These are phyloP conservation scores for Nelumbo lutea DNA, from an alignment of 164 flowering plant species.

Conservation along the genomic window DNA sequence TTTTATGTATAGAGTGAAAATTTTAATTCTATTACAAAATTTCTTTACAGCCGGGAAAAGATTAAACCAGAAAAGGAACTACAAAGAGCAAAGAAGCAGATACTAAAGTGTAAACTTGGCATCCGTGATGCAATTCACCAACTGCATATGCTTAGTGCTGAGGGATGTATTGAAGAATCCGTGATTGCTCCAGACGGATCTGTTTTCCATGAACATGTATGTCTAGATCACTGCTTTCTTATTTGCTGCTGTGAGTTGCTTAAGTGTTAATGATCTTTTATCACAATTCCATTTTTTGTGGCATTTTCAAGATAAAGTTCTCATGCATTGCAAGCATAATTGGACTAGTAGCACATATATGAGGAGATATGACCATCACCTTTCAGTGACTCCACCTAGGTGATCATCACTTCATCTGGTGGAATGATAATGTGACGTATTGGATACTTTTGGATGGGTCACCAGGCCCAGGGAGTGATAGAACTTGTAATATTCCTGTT, in stretches of 20 bases:
- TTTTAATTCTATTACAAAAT: conserved; percentile 2
- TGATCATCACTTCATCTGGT: not conserved
- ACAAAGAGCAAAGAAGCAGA: conserved; percentile 81
- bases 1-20: not conserved
- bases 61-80: conserved; percentile 89
- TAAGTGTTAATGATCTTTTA: not conserved
- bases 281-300: not conserved
- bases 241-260: not conserved
- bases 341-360: not conserved
- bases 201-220: conserved; percentile 91
- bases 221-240: not conserved
- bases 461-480: too few relatives aligned
- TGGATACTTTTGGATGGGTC: not conserved
- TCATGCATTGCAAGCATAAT: not conserved
- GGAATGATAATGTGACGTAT: not conserved
- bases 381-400: not conserved
- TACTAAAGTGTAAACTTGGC: conserved; percentile 84
- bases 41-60: conserved; percentile 77
- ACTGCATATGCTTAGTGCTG: conserved; percentile 69
- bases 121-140: conserved; percentile 84
- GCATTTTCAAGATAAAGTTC: not conserved
- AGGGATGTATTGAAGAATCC: conserved; percentile 70
- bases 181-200: conserved; percentile 83
- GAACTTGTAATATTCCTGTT: too few relatives aligned
- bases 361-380: not conserved